Conservation (phyloP, 305 asterid genomes). For the Fraxinus velutina region DNA sequence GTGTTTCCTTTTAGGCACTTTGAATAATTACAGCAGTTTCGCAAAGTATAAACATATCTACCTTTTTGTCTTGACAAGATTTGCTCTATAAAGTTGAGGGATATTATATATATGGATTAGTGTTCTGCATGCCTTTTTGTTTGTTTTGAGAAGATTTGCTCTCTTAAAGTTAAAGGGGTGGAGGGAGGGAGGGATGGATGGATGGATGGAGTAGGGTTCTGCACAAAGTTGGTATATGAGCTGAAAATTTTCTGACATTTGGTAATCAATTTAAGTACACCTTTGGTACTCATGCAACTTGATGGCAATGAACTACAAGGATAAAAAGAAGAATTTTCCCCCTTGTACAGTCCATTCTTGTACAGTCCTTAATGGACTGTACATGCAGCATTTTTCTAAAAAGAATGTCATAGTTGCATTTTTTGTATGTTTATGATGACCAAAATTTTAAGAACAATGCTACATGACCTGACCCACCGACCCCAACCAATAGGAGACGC, state of each 20-base stretch:
- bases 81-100: conserved; percentile 21
- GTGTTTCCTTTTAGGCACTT: conserved; percentile 26
- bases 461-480: no score
- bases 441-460: background rate
- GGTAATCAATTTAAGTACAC: no score
- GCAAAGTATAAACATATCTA: conserved; percentile 40
- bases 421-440: background rate
- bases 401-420: background rate
- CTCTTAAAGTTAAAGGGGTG: background rate
- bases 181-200: no score
- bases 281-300: no score
- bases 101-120: background rate
- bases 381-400: background rate
- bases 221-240: conserved; percentile 5
- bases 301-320: no score
- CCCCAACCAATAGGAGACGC: no score
- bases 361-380: no score
- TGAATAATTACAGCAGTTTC: conserved; percentile 25
- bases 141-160: conserved; percentile 1
- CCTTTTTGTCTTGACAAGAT: conserved; percentile 44
- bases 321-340: no score
- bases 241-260: background rate
- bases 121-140: conserved; percentile 2
- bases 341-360: no score
- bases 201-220: background rate